These are phyloP conservation scores for Symmetrospora coprosmae DNA, from an alignment of 768 basidiomycete genomes.

Conservation along the genomic window DNA sequence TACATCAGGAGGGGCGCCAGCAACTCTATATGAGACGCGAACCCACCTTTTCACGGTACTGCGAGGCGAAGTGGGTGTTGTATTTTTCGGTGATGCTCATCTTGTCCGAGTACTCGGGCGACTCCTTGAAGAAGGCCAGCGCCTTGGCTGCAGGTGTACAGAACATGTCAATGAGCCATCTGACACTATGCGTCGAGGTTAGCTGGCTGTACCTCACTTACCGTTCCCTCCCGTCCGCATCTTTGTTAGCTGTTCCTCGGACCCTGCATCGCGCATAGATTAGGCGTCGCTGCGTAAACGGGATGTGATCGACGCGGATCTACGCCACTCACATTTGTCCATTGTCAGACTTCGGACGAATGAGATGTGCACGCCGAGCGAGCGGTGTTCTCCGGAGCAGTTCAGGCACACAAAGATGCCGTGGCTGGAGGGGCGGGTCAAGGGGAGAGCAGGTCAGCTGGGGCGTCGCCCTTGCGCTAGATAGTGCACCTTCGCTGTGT, in stretches of 20 bases:
- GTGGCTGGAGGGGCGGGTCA: slow-evolving; percentile 28
- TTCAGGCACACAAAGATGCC: slow-evolving; percentile 77
- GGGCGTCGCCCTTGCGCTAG: neutral
- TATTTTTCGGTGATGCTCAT: slow-evolving; percentile 62
- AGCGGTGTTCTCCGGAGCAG: slow-evolving; percentile 58
- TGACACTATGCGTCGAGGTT: too few species aligned
- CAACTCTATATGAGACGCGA: neutral
- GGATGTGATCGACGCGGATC: neutral
- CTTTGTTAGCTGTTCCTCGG: slow-evolving; percentile 34
- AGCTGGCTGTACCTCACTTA: too few species aligned
- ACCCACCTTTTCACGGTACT: slow-evolving; percentile 80
- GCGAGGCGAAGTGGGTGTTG: slow-evolving; percentile 82
- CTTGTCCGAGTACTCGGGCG: slow-evolving; percentile 37
- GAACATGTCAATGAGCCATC: neutral
- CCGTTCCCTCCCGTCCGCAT: slow-evolving; percentile 89
- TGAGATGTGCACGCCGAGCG: slow-evolving; percentile 43
- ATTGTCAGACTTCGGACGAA: slow-evolving; percentile 88
- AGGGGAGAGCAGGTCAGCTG: neutral
- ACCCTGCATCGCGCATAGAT: slow-evolving; percentile 23
- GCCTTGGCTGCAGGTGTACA: slow-evolving; percentile 15
- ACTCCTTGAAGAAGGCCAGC: slow-evolving; percentile 14
- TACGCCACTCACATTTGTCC: slow-evolving; percentile 67
- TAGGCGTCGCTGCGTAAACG: slow-evolving; percentile 6
- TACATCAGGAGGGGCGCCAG: neutral
- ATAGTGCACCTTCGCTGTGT: too few species aligned